phyloP scores from a whole-genome alignment of 2,329 filamentous ascomycete species.

The Penicillium hordei region DNA sequence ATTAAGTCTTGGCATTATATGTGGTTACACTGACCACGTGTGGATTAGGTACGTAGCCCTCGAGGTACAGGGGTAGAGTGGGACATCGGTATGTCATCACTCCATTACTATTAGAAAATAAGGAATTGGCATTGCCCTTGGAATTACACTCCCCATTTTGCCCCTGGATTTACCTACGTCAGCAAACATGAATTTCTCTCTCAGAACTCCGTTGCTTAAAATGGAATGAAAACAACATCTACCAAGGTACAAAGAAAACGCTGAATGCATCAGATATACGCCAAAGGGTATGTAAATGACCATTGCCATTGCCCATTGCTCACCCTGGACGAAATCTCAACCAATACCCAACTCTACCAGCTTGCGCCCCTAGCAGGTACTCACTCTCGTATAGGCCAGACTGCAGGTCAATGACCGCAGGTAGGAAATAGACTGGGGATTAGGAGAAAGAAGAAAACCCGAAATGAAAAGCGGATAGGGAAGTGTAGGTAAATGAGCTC shows the following conservation, averaged over 20 bases:
- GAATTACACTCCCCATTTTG: no score
- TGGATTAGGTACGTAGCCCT: not conserved
- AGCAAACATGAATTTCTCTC: not conserved
- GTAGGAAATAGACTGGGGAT: not conserved
- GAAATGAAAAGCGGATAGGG: not conserved
- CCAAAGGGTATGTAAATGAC: conserved; percentile 4
- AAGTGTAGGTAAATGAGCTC: conserved; percentile 24
- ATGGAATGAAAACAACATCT: conserved; percentile 3
- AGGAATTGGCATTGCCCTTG: no score
- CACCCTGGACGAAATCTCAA: not conserved
- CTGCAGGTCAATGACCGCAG: not conserved
- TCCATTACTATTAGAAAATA: no score
- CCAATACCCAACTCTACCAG: conserved; percentile 4
- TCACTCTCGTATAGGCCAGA: conserved; percentile 8
- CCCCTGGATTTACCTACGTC: not conserved
- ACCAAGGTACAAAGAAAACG: conserved; percentile 2
- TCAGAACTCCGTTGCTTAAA: not conserved
- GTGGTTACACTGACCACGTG: conserved; percentile 7
- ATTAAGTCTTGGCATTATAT: not conserved
- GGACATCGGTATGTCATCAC: not conserved
- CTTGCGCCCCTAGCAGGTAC: conserved; percentile 1
- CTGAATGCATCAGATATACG: conserved; percentile 3
- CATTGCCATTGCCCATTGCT: not conserved
- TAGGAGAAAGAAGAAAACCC: not conserved
- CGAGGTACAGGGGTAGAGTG: no score